Percentiles rank a stretch among this genome's conserved stretches.
phyloP scores from a whole-genome alignment of 805 yeast species.

The Starmerella sp. region DNA sequence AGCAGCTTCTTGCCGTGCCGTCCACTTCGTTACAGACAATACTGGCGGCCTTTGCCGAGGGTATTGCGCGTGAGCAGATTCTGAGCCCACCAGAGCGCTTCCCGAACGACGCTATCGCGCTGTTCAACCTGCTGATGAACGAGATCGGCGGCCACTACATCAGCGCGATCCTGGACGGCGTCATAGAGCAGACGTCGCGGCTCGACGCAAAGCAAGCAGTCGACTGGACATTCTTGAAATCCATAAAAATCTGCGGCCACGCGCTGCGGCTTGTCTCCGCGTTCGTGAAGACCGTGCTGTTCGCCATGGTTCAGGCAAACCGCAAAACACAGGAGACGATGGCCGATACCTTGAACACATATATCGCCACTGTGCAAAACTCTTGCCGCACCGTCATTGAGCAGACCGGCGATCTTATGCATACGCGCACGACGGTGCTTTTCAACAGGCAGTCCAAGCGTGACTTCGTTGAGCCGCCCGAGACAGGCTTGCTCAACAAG shows the following conservation, averaged over 20 bases:
- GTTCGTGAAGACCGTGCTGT: conserved; percentile 58
- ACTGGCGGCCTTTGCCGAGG: conserved; percentile 61
- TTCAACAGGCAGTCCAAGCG: conserved; percentile 60
- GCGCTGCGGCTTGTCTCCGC: conserved; percentile 56
- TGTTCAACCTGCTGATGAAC: conserved; percentile 54
- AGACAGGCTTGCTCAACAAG: conserved; percentile 27
- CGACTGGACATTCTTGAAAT: conserved; percentile 39
- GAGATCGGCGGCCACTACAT: conserved; percentile 67
- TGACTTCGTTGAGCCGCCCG: conserved; percentile 39
- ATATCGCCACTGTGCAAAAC: conserved; percentile 40
- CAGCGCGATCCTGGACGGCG: conserved; percentile 61
- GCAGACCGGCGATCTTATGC: conserved; percentile 45
- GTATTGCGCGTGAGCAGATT: conserved; percentile 63
- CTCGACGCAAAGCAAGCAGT: conserved; percentile 27
- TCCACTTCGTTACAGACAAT: conserved; percentile 39
- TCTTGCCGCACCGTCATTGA: conserved; percentile 57
- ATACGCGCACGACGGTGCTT: conserved; percentile 39
- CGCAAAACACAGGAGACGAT: conserved; percentile 43
- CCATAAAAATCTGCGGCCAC: conserved; percentile 45
- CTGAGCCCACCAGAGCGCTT: conserved; percentile 34
- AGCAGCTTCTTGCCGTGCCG: background rate
- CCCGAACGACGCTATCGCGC: conserved; percentile 50
- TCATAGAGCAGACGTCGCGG: conserved; percentile 33
- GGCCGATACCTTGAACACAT: conserved; percentile 45
- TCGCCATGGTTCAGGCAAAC: conserved; percentile 60